Conservation (phyloP, 257 asterid genomes). For the Nicotiana knightiana region DNA sequence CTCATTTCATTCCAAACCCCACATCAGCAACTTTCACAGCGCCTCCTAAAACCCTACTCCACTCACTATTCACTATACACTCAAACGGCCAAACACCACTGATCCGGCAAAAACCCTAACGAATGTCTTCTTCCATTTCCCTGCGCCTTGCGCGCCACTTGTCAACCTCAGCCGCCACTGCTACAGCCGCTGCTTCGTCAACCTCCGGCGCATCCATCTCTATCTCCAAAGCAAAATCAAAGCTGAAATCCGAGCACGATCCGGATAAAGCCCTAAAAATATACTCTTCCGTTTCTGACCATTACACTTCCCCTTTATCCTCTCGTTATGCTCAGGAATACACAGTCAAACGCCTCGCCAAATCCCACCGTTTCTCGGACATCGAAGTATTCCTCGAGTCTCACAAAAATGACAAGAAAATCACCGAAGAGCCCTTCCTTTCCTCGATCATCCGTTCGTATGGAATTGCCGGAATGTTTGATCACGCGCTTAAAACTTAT, state of each 20-base stretch:
- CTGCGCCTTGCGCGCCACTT: constrained; percentile 61
- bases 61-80: too few relatives aligned
- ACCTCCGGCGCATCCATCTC: constrained; percentile 21
- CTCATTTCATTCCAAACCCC: too few relatives aligned
- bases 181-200: not conserved
- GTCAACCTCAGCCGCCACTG: constrained; percentile 32
- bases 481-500: constrained; percentile 52
- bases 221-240: constrained; percentile 47
- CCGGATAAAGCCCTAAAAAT: constrained; percentile 72
- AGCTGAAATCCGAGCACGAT: constrained; percentile 36
- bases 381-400: constrained; percentile 64
- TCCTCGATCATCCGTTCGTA: constrained; percentile 69
- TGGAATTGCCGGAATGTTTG: constrained; percentile 73
- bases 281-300: constrained; percentile 51
- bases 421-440: constrained; percentile 61
- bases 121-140: constrained; percentile 28
- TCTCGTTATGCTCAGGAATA: constrained; percentile 66
- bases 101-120: constrained; percentile 13
- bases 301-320: constrained; percentile 36
- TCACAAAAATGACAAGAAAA: constrained; percentile 56
- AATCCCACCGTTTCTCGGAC: constrained; percentile 61
- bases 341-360: constrained; percentile 72
- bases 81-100: too few relatives aligned
- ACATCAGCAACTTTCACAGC: too few relatives aligned
- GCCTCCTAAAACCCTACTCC: too few relatives aligned